Evolutionary conservation across 2,329 filamentous ascomycete genomes (phyloP), one percentile per base, ranked within the genome.

Genomic region (Fusarium oligoseptatum): DNA sequence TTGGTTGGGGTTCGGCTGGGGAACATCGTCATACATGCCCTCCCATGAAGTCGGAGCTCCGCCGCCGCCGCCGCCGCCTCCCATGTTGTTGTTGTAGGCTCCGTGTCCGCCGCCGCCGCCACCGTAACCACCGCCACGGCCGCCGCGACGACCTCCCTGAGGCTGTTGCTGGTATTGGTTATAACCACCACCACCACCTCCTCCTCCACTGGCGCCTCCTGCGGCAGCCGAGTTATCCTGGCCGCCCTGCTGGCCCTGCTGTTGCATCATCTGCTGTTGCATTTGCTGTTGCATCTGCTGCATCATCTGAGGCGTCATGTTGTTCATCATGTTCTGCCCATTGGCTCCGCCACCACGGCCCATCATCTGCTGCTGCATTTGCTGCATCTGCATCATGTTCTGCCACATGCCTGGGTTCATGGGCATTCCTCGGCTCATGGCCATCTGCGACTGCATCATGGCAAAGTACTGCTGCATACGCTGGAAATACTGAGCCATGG

Each of bases 401-500:
- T 92, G 90, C 87, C 92, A 91, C 92, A 94, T 94, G 50, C 90
- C 90, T 41, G 93, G 92, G 82, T 94, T 95, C 90, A 92, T 91
- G 81, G 85, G 87, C 85, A 93, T 92, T 81, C 91, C 85, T 77
- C 92, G 86, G 88, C 91, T 95, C 92, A 96, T 96, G 58, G 92
- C 93, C 90, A 97, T 94, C 81, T 97, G 93, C 79, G 96, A 94
- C 84, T 97, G 95, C 94, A 98, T 97, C 89, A 98, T 92, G 67
- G 92, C 88, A 83, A 98, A 97, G 84, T 97, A 98, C 82, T 98
- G 94, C 84, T 99, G 97, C 96, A 99, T 98, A 57, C 95, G 92
- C 83, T 98, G 95, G 91, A 97, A 97, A 85, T 98, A 98, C 82
- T 98, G 95, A 3, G 97, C 97, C 95, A 98, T 98, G 87, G 97